These are phyloP conservation scores for Datisca glomerata DNA, from an alignment of 306 rosid species.

Conservation along the genomic window DNA sequence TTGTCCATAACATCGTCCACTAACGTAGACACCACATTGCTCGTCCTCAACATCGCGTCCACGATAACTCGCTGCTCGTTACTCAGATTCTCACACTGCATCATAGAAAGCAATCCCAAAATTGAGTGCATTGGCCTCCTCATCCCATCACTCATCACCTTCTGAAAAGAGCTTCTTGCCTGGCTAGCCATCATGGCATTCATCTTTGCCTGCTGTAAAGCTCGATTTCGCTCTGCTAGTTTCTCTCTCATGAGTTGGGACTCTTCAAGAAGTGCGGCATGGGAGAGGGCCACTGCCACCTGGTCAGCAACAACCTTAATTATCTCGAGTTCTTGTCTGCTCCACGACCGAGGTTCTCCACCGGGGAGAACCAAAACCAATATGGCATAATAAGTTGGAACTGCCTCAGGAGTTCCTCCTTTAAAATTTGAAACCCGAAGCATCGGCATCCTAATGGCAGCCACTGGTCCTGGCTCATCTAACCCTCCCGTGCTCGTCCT, in stretches of 20 bases:
- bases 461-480: slow-evolving; percentile 71
- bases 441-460: slow-evolving; percentile 98
- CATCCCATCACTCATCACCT: slow-evolving; percentile 98
- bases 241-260: slow-evolving; percentile 96
- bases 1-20: slow-evolving; percentile 87
- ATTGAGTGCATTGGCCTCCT: slow-evolving; percentile 99
- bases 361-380: slow-evolving; percentile 84
- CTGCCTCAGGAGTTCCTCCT: slow-evolving; percentile 92
- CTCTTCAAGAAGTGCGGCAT: slow-evolving; percentile 98
- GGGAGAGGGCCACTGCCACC: slow-evolving; percentile 98
- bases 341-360: slow-evolving; percentile 78
- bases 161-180: slow-evolving; percentile 81
- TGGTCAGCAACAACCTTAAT: slow-evolving; percentile 98
- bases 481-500: slow-evolving; percentile 46
- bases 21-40: slow-evolving; percentile 82
- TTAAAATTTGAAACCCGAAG: slow-evolving; percentile 81
- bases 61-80: slow-evolving; percentile 67
- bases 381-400: slow-evolving; percentile 73
- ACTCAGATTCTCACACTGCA: slow-evolving; percentile 59
- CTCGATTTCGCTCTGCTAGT: slow-evolving; percentile 93
- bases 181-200: slow-evolving; percentile 99
- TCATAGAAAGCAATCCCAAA: slow-evolving; percentile 79
- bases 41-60: slow-evolving; percentile 77
- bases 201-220: slow-evolving; percentile 70
- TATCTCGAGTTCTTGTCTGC: slow-evolving; percentile 78